Conservation (phyloP, 2,329 filamentous ascomycete species). For the Microdochium trichocladiopsis region DNA sequence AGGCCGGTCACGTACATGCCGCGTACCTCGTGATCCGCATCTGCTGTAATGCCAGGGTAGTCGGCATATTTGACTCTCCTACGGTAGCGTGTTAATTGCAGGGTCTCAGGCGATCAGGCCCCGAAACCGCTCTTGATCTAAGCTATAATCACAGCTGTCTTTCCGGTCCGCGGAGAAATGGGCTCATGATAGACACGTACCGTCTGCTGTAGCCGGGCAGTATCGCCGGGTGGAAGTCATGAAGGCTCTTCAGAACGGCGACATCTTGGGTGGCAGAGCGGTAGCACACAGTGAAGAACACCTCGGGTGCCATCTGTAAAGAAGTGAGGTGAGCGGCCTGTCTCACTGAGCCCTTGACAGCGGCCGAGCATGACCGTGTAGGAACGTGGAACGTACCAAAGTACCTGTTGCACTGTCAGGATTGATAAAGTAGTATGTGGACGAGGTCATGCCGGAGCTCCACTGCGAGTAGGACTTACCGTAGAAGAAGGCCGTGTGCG, state of each 20-base stretch:
- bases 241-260: slow-evolving; percentile 37
- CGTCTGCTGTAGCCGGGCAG: slow-evolving; percentile 65
- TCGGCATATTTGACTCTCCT: slow-evolving; percentile 59
- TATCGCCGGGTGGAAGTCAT: slow-evolving; percentile 65
- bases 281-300: slow-evolving; percentile 83
- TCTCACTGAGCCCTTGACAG: too few species aligned
- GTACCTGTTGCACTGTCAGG: slow-evolving; percentile 27
- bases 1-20: slow-evolving; percentile 74
- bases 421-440: too few species aligned
- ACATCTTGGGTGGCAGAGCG: slow-evolving; percentile 43
- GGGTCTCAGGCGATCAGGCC: too few species aligned
- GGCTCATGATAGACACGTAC: slow-evolving; percentile 21
- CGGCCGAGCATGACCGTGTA: too few species aligned
- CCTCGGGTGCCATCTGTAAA: slow-evolving; percentile 67
- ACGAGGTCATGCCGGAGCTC: too few species aligned
- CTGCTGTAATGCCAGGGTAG: slow-evolving; percentile 71
- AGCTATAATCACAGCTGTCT: too few species aligned
- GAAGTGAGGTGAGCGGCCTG: too few species aligned
- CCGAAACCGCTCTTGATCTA: too few species aligned
- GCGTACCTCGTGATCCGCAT: slow-evolving; percentile 51
- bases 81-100: slow-evolving; percentile 15
- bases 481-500: slow-evolving; percentile 48
- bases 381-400: slow-evolving; percentile 27
- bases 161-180: too few species aligned
- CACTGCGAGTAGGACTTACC: slow-evolving; percentile 29